phyloP scores from a whole-genome alignment of 768 basidiomycete species.

The Tulasnella sp. region DNA sequence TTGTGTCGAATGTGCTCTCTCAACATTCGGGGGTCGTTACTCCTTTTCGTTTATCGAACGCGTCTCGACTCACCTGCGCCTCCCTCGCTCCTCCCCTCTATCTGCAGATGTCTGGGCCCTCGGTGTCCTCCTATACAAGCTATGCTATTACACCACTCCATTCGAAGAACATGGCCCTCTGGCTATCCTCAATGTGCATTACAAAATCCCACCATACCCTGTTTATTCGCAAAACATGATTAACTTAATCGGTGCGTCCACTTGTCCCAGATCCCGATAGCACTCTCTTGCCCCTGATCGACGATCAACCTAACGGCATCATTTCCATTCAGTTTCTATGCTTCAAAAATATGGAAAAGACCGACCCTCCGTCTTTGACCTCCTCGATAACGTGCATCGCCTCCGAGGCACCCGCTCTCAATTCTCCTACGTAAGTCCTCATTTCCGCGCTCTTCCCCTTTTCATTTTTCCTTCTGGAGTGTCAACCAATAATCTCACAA shows the following conservation, averaged over 20 bases:
- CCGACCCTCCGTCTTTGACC: conserved; percentile 78
- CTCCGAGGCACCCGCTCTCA: conserved; percentile 80
- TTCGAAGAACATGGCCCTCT: conserved; percentile 97
- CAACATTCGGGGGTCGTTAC: conserved; percentile 4
- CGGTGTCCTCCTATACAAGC: conserved; percentile 92
- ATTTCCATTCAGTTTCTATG: conserved; percentile 57
- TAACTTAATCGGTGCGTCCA: conserved; percentile 55
- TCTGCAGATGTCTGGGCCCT: conserved; percentile 84
- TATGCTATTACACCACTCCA: conserved; percentile 98
- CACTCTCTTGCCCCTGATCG: background rate
- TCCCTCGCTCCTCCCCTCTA: background rate
- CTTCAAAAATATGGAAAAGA: conserved; percentile 80
- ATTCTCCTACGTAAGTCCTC: conserved; percentile 46
- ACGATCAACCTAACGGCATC: background rate
- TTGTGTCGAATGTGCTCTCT: background rate
- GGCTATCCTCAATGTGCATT: conserved; percentile 94
- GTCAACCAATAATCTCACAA: conserved; percentile 13
- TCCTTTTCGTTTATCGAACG: background rate
- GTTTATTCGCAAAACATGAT: conserved; percentile 78
- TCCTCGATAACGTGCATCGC: conserved; percentile 70
- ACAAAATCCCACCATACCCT: conserved; percentile 81
- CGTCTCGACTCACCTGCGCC: conserved; percentile 2
- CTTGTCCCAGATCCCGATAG: conserved; percentile 13
- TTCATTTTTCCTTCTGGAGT: conserved; percentile 8
- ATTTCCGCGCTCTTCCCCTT: background rate